These are phyloP conservation scores for Fusarium paranaense DNA, from an alignment of 2,329 filamentous ascomycete species.

Conservation along the genomic window DNA sequence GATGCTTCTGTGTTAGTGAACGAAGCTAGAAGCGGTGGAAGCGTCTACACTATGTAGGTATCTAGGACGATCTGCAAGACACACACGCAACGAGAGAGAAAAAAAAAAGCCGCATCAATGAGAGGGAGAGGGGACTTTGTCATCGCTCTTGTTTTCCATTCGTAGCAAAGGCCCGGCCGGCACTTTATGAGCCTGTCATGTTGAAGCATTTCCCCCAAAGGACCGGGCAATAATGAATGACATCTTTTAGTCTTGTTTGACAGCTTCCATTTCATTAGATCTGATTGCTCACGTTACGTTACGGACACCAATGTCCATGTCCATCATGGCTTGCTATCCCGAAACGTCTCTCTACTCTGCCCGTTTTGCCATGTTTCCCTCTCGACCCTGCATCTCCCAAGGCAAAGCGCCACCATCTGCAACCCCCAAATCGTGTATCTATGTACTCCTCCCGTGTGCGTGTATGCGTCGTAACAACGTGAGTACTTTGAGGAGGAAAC, in stretches of 20 bases:
- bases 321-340: background rate
- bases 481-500: background rate
- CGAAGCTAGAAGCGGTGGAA: background rate
- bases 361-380: background rate
- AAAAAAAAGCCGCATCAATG: background rate
- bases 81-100: background rate
- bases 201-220: background rate
- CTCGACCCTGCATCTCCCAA: background rate
- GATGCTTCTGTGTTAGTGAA: conserved; percentile 1
- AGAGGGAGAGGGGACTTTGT: background rate
- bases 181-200: background rate
- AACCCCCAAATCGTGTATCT: background rate
- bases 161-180: background rate
- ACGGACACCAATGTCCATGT: background rate
- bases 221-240: background rate
- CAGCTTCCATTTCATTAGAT: background rate
- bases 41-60: background rate
- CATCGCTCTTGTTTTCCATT: background rate
- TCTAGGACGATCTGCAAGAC: background rate
- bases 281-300: background rate
- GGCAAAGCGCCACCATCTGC: conserved; percentile 1
- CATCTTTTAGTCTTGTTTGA: background rate
- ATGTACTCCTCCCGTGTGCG: background rate
- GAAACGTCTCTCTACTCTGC: background rate
- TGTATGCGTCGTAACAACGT: background rate